These are phyloP conservation scores for Candida loeiensis DNA, from an alignment of 805 yeast genomes.

Conservation along the genomic window DNA sequence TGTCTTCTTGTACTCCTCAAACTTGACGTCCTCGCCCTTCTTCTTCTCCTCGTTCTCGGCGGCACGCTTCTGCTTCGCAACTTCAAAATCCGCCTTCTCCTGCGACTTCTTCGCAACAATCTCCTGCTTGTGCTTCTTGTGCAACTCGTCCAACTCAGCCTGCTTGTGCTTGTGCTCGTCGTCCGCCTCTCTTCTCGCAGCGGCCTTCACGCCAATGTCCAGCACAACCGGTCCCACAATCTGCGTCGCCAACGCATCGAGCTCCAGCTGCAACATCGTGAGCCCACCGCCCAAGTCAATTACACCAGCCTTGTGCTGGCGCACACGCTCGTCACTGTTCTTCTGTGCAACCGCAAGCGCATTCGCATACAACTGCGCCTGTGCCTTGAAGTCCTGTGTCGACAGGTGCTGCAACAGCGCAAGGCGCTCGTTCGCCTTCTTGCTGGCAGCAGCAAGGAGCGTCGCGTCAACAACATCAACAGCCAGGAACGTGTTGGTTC, in stretches of 20 bases:
- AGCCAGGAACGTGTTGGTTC: slow-evolving; percentile 36
- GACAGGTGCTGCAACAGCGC: slow-evolving; percentile 24
- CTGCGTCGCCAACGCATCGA: slow-evolving; percentile 73
- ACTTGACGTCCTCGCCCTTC: slow-evolving; percentile 27
- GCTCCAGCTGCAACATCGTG: slow-evolving; percentile 67
- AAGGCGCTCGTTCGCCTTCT: slow-evolving; percentile 43
- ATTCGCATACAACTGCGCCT: slow-evolving; percentile 58
- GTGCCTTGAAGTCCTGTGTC: slow-evolving; percentile 36
- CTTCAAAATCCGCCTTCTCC: slow-evolving; percentile 33
- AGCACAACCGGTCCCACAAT: slow-evolving; percentile 80
- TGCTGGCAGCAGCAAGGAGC: slow-evolving; percentile 47
- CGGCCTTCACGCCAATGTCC: slow-evolving; percentile 69
- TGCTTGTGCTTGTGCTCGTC: slow-evolving; percentile 31
- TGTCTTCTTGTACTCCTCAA: slow-evolving; percentile 25
- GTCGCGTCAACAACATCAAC: slow-evolving; percentile 44
- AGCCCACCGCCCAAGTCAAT: slow-evolving; percentile 88
- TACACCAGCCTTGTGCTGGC: slow-evolving; percentile 46
- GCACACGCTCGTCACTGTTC: slow-evolving; percentile 54
- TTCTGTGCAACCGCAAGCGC: slow-evolving; percentile 78
- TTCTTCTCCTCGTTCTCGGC: slow-evolving; percentile 31
- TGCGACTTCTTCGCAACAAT: slow-evolving; percentile 27
- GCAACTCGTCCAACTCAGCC: slow-evolving; percentile 31
- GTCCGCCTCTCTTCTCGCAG: slow-evolving; percentile 57
- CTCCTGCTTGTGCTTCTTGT: slow-evolving; percentile 29
- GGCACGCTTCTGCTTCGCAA: slow-evolving; percentile 34